Percentiles rank a stretch among this genome's conserved stretches.
Evolutionary conservation across 306 rosid genomes (phyloP).

Genomic region (Amphicarpaea edgeworthii): DNA sequence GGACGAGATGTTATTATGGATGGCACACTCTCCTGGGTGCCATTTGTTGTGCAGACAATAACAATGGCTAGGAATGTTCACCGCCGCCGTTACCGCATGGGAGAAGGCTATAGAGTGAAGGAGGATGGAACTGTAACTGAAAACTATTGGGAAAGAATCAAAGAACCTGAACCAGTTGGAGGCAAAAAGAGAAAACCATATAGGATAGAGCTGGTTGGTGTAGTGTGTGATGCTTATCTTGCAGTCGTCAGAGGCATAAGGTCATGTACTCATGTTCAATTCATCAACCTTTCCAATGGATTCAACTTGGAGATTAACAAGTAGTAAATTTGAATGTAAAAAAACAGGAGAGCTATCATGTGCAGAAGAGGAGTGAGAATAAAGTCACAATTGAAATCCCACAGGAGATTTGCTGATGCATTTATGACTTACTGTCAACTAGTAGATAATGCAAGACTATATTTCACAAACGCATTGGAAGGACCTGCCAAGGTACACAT

Average conservation of each 20-base stretch:
- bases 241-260: slow-evolving; percentile 91
- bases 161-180: slow-evolving; percentile 73
- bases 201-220: slow-evolving; percentile 96
- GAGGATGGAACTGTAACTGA: slow-evolving; percentile 76
- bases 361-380: slow-evolving; percentile 89
- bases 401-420: slow-evolving; percentile 87
- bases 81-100: slow-evolving; percentile 92
- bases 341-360: slow-evolving; percentile 91
- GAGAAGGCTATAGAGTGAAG: slow-evolving; percentile 72
- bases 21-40: slow-evolving; percentile 96
- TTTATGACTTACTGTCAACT: slow-evolving; percentile 77
- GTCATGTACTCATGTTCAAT: no score
- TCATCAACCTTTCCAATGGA: slow-evolving; percentile 19
- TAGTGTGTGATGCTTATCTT: slow-evolving; percentile 94
- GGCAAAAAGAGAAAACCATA: slow-evolving; percentile 92
- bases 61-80: slow-evolving; percentile 95
- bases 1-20: slow-evolving; percentile 97
- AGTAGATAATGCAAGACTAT: slow-evolving; percentile 85
- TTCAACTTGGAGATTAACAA: slow-evolving; percentile 20
- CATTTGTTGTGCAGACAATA: slow-evolving; percentile 93
- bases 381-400: slow-evolving; percentile 83
- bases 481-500: slow-evolving; percentile 85
- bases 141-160: slow-evolving; percentile 82
- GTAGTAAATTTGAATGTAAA: slow-evolving; percentile 35
- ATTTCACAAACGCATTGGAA: slow-evolving; percentile 86